A percentile compares a stretch with the other conserved stretches of the same genome.
These are phyloP conservation scores for Viridothelium virens DNA, from an alignment of 495 filamentous ascomycete genomes.

Conservation along the genomic window DNA sequence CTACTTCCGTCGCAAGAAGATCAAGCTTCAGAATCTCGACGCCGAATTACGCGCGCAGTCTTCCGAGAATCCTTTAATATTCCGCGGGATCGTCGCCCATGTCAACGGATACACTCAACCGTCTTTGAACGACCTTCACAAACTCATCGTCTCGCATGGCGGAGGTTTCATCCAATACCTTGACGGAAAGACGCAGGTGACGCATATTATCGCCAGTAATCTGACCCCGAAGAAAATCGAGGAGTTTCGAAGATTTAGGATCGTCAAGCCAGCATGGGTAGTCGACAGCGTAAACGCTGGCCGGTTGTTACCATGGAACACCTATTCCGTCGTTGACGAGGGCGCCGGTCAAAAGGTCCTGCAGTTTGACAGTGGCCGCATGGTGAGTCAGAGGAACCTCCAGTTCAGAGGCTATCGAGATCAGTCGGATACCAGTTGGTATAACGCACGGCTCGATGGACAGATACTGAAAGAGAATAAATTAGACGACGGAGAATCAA, in stretches of 20 bases:
- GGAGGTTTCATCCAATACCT: constrained; percentile 91
- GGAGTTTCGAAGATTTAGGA: constrained; percentile 76
- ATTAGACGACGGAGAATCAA: neutral
- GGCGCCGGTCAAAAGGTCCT: constrained; percentile 66
- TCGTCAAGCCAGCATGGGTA: constrained; percentile 96
- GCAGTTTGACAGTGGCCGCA: constrained; percentile 61
- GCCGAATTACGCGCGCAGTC: constrained; percentile 63
- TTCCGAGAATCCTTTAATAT: constrained; percentile 67
- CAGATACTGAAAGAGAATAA: neutral
- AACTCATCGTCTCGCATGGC: constrained; percentile 78
- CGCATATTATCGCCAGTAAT: constrained; percentile 86
- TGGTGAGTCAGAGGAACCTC: constrained; percentile 58
- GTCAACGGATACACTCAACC: constrained; percentile 94
- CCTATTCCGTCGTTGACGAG: constrained; percentile 75
- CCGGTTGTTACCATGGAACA: constrained; percentile 72
- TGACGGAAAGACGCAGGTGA: constrained; percentile 86
- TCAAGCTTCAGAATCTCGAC: constrained; percentile 91
- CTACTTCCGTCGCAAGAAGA: constrained; percentile 89
- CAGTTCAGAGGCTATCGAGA: constrained; percentile 56
- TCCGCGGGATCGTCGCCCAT: constrained; percentile 79
- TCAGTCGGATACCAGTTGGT: constrained; percentile 70
- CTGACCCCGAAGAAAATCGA: constrained; percentile 85
- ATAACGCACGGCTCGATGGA: constrained; percentile 57
- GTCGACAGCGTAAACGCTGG: constrained; percentile 79
- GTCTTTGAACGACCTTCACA: constrained; percentile 76